Conservation (phyloP, 768 basidiomycete species). For the Mycena pura region DNA sequence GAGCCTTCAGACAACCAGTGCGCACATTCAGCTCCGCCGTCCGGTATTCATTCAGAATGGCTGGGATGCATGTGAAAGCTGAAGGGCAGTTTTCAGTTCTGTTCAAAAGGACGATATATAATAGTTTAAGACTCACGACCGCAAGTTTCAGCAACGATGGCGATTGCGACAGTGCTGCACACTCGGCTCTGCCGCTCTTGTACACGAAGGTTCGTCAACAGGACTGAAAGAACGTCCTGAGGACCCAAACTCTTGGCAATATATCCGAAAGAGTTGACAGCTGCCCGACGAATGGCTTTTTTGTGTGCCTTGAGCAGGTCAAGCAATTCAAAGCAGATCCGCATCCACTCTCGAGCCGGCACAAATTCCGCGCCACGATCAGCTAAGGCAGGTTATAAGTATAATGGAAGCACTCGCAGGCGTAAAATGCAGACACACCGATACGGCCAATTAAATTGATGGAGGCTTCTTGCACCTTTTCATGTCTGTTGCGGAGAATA, state of each 20-base stretch:
- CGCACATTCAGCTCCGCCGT: conserved; percentile 98
- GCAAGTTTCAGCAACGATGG: conserved; percentile 93
- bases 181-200: conserved; percentile 99
- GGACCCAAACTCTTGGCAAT: conserved; percentile 99
- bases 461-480: conserved; percentile 99
- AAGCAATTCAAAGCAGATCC: conserved; percentile 97
- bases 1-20: conserved; percentile 96
- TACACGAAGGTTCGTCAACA: conserved; percentile 95
- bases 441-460: conserved; percentile 99
- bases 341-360: conserved; percentile 99
- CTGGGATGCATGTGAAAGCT: conserved; percentile 99
- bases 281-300: conserved; percentile 97
- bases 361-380: conserved; percentile 99
- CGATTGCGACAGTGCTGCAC: conserved; percentile 97
- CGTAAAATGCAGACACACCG: conserved; percentile 46
- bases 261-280: conserved; percentile 99
- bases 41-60: conserved; percentile 97
- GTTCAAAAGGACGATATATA: neutral
- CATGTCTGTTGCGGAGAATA: conserved; percentile 98
- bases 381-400: conserved; percentile 47
- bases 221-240: conserved; percentile 94
- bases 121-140: conserved; percentile 58
- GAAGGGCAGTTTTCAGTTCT: conserved; percentile 22
- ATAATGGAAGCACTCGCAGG: conserved; percentile 7
- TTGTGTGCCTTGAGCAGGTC: conserved; percentile 99